These are phyloP conservation scores for Gymnopilus junonius DNA, from an alignment of 768 basidiomycete species.

Conservation along the genomic window DNA sequence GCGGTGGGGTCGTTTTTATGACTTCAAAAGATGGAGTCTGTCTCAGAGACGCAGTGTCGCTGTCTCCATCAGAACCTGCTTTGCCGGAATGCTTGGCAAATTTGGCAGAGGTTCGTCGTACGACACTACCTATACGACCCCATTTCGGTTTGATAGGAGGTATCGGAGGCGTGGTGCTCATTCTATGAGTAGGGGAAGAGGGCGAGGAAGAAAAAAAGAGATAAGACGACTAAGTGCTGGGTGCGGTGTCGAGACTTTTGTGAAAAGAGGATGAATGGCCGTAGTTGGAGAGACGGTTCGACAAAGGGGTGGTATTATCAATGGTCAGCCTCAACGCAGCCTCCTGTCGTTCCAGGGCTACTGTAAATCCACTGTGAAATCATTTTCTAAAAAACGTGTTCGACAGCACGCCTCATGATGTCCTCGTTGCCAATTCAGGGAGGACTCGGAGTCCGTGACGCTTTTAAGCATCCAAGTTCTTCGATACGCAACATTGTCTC, in stretches of 20 bases:
- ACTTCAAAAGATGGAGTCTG: conserved; percentile 23
- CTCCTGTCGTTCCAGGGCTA: conserved; percentile 37
- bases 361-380: conserved; percentile 7
- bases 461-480: neutral
- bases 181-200: conserved; percentile 10
- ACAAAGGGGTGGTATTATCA: conserved; percentile 35
- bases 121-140: conserved; percentile 59
- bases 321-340: conserved; percentile 46
- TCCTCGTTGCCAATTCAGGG: neutral
- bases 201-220: conserved; percentile 8
- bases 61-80: conserved; percentile 28
- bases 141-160: conserved; percentile 48
- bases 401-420: neutral
- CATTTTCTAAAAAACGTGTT: conserved; percentile 12
- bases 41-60: conserved; percentile 28
- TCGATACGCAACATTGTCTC: neutral
- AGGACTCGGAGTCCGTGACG: neutral
- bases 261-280: conserved; percentile 19
- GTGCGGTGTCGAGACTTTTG: conserved; percentile 1
- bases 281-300: conserved; percentile 10
- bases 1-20: neutral
- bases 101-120: conserved; percentile 66
- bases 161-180: conserved; percentile 29
- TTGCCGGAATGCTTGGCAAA: conserved; percentile 45
- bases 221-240: conserved; percentile 8